Evolutionary conservation across 768 basidiomycete species (phyloP).

Genomic region (Hypholoma fasciculare): DNA sequence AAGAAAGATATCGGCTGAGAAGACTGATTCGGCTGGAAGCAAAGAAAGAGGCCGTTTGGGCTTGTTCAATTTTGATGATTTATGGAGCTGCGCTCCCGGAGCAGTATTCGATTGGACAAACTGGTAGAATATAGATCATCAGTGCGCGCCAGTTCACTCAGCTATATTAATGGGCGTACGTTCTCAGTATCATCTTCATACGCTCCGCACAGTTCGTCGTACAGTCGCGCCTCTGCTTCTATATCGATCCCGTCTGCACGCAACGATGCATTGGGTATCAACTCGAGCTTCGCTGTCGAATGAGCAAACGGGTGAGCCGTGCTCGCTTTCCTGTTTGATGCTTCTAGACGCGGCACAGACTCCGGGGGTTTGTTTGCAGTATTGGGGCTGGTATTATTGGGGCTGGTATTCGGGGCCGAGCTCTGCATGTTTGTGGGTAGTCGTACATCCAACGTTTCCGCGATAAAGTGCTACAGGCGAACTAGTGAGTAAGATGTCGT

Average conservation of each 20-base stretch:
- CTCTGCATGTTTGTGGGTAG: background rate
- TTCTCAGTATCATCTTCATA: conserved; percentile 20
- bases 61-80: background rate
- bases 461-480: background rate
- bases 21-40: conserved; percentile 46
- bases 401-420: background rate
- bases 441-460: background rate
- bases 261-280: conserved; percentile 38
- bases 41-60: conserved; percentile 1
- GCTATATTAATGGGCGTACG: conserved; percentile 13
- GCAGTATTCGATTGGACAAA: background rate
- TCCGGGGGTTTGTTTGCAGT: background rate
- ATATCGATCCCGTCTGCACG: conserved; percentile 52
- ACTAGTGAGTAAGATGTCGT: too few relatives aligned
- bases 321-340: background rate
- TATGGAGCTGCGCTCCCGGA: background rate
- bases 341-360: background rate
- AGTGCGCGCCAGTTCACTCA: background rate
- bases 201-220: conserved; percentile 50
- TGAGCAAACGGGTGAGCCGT: conserved; percentile 44
- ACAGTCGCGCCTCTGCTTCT: conserved; percentile 66
- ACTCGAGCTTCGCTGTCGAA: conserved; percentile 47
- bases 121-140: background rate
- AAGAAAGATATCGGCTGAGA: conserved; percentile 71
- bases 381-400: background rate